These are phyloP conservation scores for Ceratobasidium sp. DNA, from an alignment of 1,284 basidiomycete genomes.

Conservation along the genomic window DNA sequence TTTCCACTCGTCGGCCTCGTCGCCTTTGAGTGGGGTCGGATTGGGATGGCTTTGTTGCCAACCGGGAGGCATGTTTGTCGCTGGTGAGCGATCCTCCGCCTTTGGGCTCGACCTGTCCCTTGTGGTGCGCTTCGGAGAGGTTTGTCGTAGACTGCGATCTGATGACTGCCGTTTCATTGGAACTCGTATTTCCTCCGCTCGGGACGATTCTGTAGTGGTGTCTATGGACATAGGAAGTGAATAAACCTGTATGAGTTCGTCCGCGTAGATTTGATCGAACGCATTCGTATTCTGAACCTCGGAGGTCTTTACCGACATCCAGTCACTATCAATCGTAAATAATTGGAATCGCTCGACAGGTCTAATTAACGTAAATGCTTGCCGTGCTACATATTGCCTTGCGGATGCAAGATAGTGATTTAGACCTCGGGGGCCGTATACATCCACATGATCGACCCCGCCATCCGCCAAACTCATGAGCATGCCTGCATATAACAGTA, in stretches of 20 bases:
- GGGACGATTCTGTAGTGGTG: neutral
- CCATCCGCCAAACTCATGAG: conserved; percentile 88
- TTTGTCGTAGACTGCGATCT: conserved; percentile 7
- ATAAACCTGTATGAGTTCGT: conserved; percentile 32
- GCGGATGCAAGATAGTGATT: conserved; percentile 79
- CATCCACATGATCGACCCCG: conserved; percentile 67
- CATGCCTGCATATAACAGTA: conserved; percentile 67
- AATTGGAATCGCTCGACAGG: neutral
- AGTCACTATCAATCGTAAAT: conserved; percentile 59
- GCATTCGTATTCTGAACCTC: conserved; percentile 59
- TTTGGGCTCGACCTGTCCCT: neutral
- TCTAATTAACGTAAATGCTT: conserved; percentile 50
- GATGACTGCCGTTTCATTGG: conserved; percentile 27
- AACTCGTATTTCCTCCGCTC: neutral
- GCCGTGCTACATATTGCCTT: conserved; percentile 75
- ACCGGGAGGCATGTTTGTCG: neutral
- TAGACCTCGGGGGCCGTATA: conserved; percentile 81
- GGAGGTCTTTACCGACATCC: conserved; percentile 63
- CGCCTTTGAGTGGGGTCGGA: conserved; percentile 8
- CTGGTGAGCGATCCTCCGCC: neutral
- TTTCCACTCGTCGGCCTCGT: conserved; percentile 31
- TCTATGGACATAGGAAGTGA: conserved; percentile 23
- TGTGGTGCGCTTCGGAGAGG: conserved; percentile 24
- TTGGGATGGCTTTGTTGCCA: conserved; percentile 19
- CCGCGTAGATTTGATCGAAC: conserved; percentile 33